Conservation (phyloP, 192 early-diverging fungal genomes). For the Martensiomyces pterosporus region DNA sequence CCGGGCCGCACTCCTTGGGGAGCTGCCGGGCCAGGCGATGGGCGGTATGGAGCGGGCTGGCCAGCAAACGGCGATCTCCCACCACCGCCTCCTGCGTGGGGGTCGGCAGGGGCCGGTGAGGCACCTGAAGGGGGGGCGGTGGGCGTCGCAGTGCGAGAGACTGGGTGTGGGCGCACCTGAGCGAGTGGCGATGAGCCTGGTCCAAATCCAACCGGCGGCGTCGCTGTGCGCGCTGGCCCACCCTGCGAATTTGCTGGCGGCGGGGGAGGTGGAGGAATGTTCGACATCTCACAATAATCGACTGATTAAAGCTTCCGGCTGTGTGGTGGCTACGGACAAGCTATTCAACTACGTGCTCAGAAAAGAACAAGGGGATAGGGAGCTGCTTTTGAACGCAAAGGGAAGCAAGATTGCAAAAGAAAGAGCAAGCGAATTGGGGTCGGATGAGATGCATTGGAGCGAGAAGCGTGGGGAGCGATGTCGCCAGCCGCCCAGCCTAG, state of each 20-base stretch:
- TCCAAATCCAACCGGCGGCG: slow-evolving; percentile 45
- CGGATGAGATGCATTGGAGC: neutral
- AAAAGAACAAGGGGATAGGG: slow-evolving; percentile 1
- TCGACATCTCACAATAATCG: neutral
- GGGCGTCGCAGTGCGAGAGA: slow-evolving; percentile 39
- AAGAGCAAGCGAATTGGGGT: neutral
- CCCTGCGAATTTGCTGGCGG: slow-evolving; percentile 14
- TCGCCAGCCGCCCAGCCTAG: too few species aligned
- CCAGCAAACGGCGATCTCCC: slow-evolving; percentile 35
- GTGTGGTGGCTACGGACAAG: too few species aligned
- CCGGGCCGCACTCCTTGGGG: slow-evolving; percentile 15
- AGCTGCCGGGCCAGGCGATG: slow-evolving; percentile 17
- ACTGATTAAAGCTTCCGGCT: too few species aligned
- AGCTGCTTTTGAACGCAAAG: too few species aligned
- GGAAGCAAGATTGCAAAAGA: too few species aligned
- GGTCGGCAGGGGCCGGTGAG: slow-evolving; percentile 13
- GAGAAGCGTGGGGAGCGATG: too few species aligned
- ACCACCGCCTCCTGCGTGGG: neutral
- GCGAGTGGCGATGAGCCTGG: slow-evolving; percentile 45
- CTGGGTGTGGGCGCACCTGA: slow-evolving; percentile 38
- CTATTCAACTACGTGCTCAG: slow-evolving; percentile 15
- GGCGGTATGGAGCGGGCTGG: slow-evolving; percentile 31
- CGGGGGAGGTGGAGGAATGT: slow-evolving; percentile 21
- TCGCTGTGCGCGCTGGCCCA: slow-evolving; percentile 17
- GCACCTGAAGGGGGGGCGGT: slow-evolving; percentile 6